These are phyloP conservation scores for Proliferodiscus dingleyae DNA, from an alignment of 2,329 filamentous ascomycete genomes.

Conservation along the genomic window DNA sequence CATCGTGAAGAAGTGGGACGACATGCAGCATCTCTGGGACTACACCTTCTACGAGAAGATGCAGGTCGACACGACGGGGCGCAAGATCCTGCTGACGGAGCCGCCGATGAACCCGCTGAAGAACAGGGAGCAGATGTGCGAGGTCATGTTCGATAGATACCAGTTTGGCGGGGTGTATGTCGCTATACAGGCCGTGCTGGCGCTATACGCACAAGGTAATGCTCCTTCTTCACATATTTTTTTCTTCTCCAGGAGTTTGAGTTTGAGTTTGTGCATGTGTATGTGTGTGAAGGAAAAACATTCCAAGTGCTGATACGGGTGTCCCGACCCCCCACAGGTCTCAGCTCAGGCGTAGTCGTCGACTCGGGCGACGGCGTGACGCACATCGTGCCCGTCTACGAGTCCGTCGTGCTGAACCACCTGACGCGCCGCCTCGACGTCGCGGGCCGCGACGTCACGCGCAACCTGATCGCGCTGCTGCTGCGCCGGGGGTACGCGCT, in stretches of 20 bases:
- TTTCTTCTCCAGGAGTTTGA: too few relatives aligned
- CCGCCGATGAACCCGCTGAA: slow-evolving; percentile 96
- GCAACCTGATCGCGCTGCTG: slow-evolving; percentile 92
- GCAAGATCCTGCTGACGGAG: slow-evolving; percentile 96
- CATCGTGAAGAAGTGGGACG: slow-evolving; percentile 99
- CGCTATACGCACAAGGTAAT: slow-evolving; percentile 92
- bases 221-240: slow-evolving; percentile 11
- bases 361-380: slow-evolving; percentile 98
- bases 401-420: slow-evolving; percentile 96
- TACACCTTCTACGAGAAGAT: slow-evolving; percentile 98
- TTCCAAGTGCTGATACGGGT: slow-evolving; percentile 10
- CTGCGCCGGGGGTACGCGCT: slow-evolving; percentile 91
- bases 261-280: too few relatives aligned
- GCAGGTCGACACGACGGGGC: slow-evolving; percentile 80
- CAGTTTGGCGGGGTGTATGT: slow-evolving; percentile 96
- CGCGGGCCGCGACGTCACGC: slow-evolving; percentile 94
- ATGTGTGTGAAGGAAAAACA: not conserved
- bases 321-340: too few relatives aligned
- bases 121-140: slow-evolving; percentile 96
- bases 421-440: slow-evolving; percentile 91
- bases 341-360: slow-evolving; percentile 93
- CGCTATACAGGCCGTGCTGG: slow-evolving; percentile 93
- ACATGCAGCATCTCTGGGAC: slow-evolving; percentile 99
- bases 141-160: slow-evolving; percentile 99
- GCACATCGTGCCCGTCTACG: slow-evolving; percentile 97